Percentiles rank a stretch among this genome's conserved stretches.
phyloP scores from a whole-genome alignment of 352 stramenopile genomes.

The Phytophthora brassicae region DNA sequence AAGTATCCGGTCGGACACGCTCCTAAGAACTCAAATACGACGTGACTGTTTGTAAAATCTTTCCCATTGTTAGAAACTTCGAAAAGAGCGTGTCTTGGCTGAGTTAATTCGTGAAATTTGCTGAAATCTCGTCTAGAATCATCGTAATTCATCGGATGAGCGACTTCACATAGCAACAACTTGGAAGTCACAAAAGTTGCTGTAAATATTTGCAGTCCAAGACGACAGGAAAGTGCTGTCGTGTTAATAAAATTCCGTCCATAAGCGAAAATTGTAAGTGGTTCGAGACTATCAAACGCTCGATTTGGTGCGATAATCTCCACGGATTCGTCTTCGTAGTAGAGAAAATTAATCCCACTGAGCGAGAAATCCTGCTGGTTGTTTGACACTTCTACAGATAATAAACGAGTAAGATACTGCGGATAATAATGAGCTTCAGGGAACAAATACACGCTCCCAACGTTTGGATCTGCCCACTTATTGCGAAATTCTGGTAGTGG shows the following conservation, averaged over 20 bases:
- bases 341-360: constrained; percentile 91
- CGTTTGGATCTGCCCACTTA: constrained; percentile 52
- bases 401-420: constrained; percentile 83
- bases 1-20: constrained; percentile 89
- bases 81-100: constrained; percentile 64
- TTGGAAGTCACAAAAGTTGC: constrained; percentile 89
- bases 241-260: constrained; percentile 92
- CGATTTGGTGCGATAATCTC: constrained; percentile 55
- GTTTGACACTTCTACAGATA: constrained; percentile 93
- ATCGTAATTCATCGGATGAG: constrained; percentile 38
- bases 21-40: constrained; percentile 73
- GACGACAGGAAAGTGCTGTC: constrained; percentile 86
- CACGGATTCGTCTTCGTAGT: constrained; percentile 87
- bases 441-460: constrained; percentile 77
- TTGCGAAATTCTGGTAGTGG: constrained; percentile 80
- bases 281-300: constrained; percentile 45
- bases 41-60: constrained; percentile 89
- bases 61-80: constrained; percentile 94
- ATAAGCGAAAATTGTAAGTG: constrained; percentile 64
- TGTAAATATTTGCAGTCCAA: constrained; percentile 75
- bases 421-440: constrained; percentile 86
- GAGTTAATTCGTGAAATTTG: constrained; percentile 21
- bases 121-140: constrained; percentile 18
- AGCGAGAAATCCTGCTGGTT: constrained; percentile 96
- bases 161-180: constrained; percentile 90